These are phyloP conservation scores for Fusarium paranaense DNA, from an alignment of 2,329 filamentous ascomycete species.

Conservation along the genomic window DNA sequence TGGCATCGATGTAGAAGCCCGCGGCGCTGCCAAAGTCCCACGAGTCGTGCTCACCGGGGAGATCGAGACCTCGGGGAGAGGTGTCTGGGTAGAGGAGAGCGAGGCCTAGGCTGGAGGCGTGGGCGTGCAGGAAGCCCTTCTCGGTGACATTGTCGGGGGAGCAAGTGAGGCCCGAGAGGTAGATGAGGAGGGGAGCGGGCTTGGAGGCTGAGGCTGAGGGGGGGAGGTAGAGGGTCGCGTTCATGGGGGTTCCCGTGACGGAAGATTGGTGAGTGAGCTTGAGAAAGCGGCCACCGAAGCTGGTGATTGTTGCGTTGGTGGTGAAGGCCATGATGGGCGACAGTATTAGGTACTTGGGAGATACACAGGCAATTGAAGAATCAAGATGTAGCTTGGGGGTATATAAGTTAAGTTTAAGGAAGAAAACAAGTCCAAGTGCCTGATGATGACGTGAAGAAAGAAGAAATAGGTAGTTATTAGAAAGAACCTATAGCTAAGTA, in stretches of 20 bases:
- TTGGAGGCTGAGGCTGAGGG: conserved; percentile 68
- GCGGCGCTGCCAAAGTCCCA: conserved; percentile 95
- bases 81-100: conserved; percentile 97
- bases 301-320: conserved; percentile 88
- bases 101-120: conserved; percentile 82
- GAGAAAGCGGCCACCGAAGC: conserved; percentile 92
- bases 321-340: conserved; percentile 79
- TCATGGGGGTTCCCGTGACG: conserved; percentile 88
- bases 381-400: not conserved
- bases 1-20: conserved; percentile 95
- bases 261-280: conserved; percentile 90
- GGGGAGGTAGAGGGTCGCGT: conserved; percentile 91
- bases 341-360: not conserved
- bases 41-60: conserved; percentile 85
- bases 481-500: conserved; percentile 4
- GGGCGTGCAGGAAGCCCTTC: conserved; percentile 91
- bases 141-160: conserved; percentile 87
- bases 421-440: not conserved
- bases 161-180: conserved; percentile 94
- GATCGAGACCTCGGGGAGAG: conserved; percentile 84
- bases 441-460: not conserved
- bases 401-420: not conserved
- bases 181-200: conserved; percentile 86
- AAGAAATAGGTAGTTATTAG: conserved; percentile 16
- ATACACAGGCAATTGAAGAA: not conserved